Evolutionary conservation across 257 asterid genomes (phyloP).

Genomic region (Nicotiana knightiana): DNA sequence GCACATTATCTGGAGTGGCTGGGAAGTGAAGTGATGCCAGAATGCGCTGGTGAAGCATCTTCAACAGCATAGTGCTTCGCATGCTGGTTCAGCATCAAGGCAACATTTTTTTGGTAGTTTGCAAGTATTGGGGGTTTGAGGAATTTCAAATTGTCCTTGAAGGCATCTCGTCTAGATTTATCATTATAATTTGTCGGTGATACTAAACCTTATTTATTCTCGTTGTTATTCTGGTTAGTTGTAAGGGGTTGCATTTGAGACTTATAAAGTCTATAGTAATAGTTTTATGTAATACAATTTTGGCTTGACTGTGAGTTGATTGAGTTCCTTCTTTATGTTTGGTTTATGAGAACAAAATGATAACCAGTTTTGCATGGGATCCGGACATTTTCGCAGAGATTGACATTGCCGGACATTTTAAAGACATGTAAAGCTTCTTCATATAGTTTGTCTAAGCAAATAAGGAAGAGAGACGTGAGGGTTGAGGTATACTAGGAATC

Average conservation of each 20-base stretch:
- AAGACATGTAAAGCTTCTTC: not conserved
- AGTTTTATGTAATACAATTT: not conserved
- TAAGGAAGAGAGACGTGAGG: not conserved
- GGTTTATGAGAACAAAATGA: not conserved
- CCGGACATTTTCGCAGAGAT: not conserved
- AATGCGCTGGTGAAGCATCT: not conserved
- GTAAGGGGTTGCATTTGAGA: not conserved
- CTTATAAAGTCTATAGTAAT: not conserved
- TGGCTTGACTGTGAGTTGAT: not conserved
- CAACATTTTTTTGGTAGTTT: not conserved
- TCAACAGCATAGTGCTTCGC: not conserved
- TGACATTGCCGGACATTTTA: not conserved
- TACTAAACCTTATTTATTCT: not conserved
- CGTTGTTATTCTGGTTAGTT: not conserved
- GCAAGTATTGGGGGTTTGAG: not conserved
- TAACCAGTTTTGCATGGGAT: not conserved
- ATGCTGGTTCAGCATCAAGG: not conserved
- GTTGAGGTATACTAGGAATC: not conserved
- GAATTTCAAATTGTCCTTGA: not conserved
- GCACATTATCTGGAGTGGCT: not conserved
- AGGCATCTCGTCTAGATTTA: not conserved
- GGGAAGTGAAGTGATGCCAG: not conserved
- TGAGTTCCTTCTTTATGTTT: not conserved
- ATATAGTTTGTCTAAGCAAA: not conserved
- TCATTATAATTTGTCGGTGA: not conserved